Conservation (phyloP, 176 grass and related monocot species). For the Secale cereale region DNA sequence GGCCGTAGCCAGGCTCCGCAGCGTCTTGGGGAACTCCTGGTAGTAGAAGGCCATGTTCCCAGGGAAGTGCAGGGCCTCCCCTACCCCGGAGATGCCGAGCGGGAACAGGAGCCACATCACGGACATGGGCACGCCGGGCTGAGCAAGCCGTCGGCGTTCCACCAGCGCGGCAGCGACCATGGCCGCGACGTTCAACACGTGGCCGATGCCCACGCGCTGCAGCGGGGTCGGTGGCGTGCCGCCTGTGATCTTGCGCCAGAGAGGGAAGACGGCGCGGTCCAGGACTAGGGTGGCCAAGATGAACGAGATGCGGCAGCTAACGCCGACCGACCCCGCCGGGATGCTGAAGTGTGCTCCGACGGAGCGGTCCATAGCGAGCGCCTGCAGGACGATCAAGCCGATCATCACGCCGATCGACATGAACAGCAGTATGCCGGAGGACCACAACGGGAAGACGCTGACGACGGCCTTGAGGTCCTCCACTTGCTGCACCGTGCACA, state of each 20-base stretch:
- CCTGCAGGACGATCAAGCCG: slow-evolving; percentile 37
- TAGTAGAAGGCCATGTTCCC: slow-evolving; percentile 46
- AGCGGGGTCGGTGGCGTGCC: slow-evolving; percentile 10
- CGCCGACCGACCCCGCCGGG: slow-evolving; percentile 28
- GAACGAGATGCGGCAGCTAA: neutral
- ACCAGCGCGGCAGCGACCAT: slow-evolving; percentile 36
- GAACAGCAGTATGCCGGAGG: slow-evolving; percentile 22
- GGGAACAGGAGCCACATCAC: slow-evolving; percentile 49
- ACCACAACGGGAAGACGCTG: slow-evolving; percentile 35
- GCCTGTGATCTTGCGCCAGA: slow-evolving; percentile 19
- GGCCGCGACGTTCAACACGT: slow-evolving; percentile 15
- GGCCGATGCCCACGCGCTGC: slow-evolving; percentile 41
- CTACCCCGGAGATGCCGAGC: slow-evolving; percentile 11
- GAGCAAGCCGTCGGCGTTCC: slow-evolving; percentile 16
- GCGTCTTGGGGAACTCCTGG: slow-evolving; percentile 41
- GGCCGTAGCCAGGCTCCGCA: slow-evolving; percentile 38
- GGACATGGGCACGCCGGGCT: slow-evolving; percentile 31
- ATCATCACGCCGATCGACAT: slow-evolving; percentile 32
- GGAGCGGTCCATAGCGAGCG: slow-evolving; percentile 50
- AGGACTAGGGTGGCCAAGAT: slow-evolving; percentile 13
- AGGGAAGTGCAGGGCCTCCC: slow-evolving; percentile 32
- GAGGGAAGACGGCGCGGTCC: slow-evolving; percentile 28
- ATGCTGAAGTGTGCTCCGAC: slow-evolving; percentile 35
- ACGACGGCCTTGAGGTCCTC: slow-evolving; percentile 41
- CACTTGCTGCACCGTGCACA: slow-evolving; percentile 28